Conservation (phyloP, 805 yeast species). For the Wickerhamomyces bisporus region DNA sequence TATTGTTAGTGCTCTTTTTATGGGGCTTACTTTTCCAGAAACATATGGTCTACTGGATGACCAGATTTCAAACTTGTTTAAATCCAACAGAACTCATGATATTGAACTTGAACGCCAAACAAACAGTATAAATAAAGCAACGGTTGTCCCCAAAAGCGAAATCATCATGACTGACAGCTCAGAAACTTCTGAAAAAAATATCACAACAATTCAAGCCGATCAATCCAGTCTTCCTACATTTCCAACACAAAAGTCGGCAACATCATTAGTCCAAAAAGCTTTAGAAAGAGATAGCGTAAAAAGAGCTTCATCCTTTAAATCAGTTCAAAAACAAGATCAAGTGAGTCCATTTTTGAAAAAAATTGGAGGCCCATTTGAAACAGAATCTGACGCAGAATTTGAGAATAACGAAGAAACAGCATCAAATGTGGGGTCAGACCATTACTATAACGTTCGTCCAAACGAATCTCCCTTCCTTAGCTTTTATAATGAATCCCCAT, state of each 20-base stretch:
- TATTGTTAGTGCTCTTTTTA: constrained; percentile 26
- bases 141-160: no score
- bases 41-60: constrained; percentile 29
- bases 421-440: constrained; percentile 3
- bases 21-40: constrained; percentile 38
- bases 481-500: constrained; percentile 6
- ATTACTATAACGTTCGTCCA: constrained; percentile 14
- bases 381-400: not conserved
- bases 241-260: no score
- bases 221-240: no score
- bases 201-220: no score
- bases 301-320: not conserved
- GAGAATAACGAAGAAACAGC: not conserved
- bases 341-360: constrained; percentile 11
- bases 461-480: constrained; percentile 16
- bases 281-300: not conserved
- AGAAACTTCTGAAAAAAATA: no score
- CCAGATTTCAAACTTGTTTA: constrained; percentile 24
- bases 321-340: not conserved
- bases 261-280: not conserved
- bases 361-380: constrained; percentile 13
- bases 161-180: no score
- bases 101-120: not conserved
- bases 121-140: not conserved
- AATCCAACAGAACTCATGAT: not conserved